A percentile compares a stretch with the other conserved stretches of the same genome.
Evolutionary conservation across 306 rosid species (phyloP).

Genomic region (Hippophae tibetana): DNA sequence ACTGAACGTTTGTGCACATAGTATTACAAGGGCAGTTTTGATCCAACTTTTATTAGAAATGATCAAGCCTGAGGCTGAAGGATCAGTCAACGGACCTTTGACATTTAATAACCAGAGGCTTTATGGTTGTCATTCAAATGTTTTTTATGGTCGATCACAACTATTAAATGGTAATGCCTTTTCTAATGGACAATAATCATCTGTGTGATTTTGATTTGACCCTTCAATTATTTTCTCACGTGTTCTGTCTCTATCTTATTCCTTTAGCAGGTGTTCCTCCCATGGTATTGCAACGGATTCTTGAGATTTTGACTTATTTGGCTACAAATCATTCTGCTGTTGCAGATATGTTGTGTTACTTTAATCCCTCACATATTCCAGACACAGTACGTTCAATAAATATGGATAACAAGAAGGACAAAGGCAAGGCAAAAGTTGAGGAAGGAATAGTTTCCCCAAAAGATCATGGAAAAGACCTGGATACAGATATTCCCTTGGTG

Average conservation of each 20-base stretch:
- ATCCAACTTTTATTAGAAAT: constrained; percentile 62
- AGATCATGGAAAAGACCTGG: constrained; percentile 26
- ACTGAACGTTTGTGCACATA: constrained; percentile 82
- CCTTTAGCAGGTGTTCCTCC: constrained; percentile 84
- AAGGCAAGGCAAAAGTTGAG: constrained; percentile 82
- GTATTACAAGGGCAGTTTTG: constrained; percentile 69
- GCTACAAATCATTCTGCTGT: constrained; percentile 84
- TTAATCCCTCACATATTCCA: constrained; percentile 44
- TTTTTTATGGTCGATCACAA: constrained; percentile 89
- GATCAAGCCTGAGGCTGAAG: constrained; percentile 82
- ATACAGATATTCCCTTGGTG: constrained; percentile 54
- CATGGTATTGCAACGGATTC: constrained; percentile 74
- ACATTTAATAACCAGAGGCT: constrained; percentile 71
- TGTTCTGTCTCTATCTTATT: constrained; percentile 16
- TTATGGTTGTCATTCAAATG: constrained; percentile 86
- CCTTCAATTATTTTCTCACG: constrained; percentile 10
- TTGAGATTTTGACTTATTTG: constrained; percentile 78
- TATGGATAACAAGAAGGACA: constrained; percentile 47
- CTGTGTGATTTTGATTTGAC: constrained; percentile 7
- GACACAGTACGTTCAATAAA: constrained; percentile 33
- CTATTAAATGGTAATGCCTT: constrained; percentile 70
- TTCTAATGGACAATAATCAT: constrained; percentile 1
- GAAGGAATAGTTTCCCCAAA: constrained; percentile 40
- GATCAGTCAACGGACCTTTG: constrained; percentile 43
- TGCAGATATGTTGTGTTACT: constrained; percentile 76